Conservation (phyloP, 192 early-diverging fungal genomes). For the Thamnidium elegans region DNA sequence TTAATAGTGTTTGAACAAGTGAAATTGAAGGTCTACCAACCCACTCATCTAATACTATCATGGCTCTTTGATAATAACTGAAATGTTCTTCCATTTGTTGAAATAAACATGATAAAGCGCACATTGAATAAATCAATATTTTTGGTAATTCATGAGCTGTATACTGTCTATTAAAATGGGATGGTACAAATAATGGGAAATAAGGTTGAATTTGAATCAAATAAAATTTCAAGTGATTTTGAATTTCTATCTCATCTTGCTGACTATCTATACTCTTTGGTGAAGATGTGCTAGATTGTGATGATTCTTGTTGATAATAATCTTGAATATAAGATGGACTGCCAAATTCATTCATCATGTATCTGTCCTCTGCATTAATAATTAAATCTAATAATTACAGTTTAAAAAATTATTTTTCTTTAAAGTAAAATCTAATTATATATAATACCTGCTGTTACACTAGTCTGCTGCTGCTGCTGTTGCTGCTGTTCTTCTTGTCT, state of each 20-base stretch:
- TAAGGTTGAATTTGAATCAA: constrained; percentile 5
- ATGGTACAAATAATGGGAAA: constrained; percentile 17
- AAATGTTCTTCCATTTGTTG: neutral
- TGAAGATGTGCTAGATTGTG: neutral
- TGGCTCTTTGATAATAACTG: constrained; percentile 1
- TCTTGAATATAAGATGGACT: neutral
- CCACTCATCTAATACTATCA: constrained; percentile 1
- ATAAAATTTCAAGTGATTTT: constrained; percentile 6
- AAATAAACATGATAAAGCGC: constrained; percentile 45
- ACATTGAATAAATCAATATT: constrained; percentile 48
- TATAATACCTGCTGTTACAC: neutral
- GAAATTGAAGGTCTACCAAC: neutral
- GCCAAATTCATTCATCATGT: neutral
- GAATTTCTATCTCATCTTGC: constrained; percentile 1
- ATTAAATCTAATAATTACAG: too few species aligned
- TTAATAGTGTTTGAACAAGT: constrained; percentile 9
- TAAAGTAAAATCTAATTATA: too few species aligned
- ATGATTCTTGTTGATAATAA: too few species aligned
- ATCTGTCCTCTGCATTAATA: neutral
- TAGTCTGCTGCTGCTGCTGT: neutral
- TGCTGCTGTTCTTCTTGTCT: constrained; percentile 7
- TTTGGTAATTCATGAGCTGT: constrained; percentile 1
- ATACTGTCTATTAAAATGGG: constrained; percentile 8
- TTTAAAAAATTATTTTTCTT: too few species aligned
- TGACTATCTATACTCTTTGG: neutral